Conservation (phyloP, 208 protist species). For the Sergeia podlipaevii region DNA sequence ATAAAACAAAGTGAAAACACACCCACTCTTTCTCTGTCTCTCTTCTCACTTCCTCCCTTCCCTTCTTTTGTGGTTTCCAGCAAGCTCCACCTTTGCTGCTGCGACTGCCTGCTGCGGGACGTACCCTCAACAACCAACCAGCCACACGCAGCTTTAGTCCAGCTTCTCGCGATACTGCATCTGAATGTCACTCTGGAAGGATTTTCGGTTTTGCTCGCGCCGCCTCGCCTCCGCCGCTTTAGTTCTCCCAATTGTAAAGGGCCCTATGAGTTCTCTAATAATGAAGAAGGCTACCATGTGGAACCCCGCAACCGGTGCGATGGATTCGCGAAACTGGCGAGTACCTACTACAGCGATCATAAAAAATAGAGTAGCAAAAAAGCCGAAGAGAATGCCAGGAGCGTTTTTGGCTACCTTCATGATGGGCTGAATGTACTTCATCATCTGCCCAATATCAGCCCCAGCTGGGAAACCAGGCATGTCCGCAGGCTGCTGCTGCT, state of each 20-base stretch:
- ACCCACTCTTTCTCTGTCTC: conserved; percentile 5
- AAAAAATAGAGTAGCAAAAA: conserved; percentile 38
- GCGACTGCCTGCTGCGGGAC: too few species aligned
- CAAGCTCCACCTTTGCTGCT: too few species aligned
- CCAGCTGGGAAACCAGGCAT: not conserved
- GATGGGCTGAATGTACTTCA: conserved; percentile 54
- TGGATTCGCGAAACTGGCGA: conserved; percentile 23
- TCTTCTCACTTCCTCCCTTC: not conserved
- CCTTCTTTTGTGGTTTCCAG: too few species aligned
- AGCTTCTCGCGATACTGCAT: conserved; percentile 59
- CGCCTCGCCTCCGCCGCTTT: conserved; percentile 5
- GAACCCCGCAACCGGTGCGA: conserved; percentile 63
- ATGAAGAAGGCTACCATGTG: conserved; percentile 57
- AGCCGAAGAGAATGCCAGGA: conserved; percentile 50
- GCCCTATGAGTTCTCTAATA: conserved; percentile 42
- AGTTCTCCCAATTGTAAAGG: conserved; percentile 24
- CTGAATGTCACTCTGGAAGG: conserved; percentile 60
- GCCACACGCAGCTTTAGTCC: conserved; percentile 25
- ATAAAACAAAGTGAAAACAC: conserved; percentile 9
- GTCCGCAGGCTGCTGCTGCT: not conserved
- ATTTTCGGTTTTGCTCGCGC: conserved; percentile 18
- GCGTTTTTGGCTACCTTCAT: conserved; percentile 26
- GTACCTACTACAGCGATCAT: conserved; percentile 36
- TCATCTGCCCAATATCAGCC: conserved; percentile 22
- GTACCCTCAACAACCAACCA: too few species aligned